A percentile compares a stretch with the other conserved stretches of the same genome.
phyloP scores from a whole-genome alignment of 169 alveolate genomes.

The Plasmodium coatneyi region DNA sequence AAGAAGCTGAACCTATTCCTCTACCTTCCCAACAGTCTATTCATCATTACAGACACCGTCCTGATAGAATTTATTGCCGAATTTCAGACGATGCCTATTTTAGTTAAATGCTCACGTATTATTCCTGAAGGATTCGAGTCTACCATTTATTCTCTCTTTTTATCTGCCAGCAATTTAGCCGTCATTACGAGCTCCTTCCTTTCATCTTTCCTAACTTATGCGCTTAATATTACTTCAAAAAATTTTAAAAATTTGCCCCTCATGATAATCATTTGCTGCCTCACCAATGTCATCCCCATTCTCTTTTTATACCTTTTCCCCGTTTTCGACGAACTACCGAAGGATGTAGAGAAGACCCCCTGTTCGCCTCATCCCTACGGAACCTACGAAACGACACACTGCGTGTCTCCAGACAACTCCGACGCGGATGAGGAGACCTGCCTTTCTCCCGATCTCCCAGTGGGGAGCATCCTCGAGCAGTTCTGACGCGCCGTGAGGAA shows the following conservation, averaged over 20 bases:
- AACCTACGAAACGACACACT: neutral
- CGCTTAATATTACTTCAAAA: slow-evolving; percentile 81
- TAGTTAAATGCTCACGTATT: slow-evolving; percentile 87
- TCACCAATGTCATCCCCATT: slow-evolving; percentile 52
- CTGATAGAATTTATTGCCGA: slow-evolving; percentile 87
- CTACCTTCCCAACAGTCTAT: slow-evolving; percentile 87
- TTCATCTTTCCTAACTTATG: slow-evolving; percentile 84
- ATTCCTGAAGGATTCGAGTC: slow-evolving; percentile 92
- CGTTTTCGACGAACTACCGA: neutral
- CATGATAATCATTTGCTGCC: slow-evolving; percentile 49
- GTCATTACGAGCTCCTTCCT: slow-evolving; percentile 85
- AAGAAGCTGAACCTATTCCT: slow-evolving; percentile 83
- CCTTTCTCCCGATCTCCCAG: neutral
- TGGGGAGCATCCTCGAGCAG: neutral
- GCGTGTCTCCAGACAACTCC: neutral
- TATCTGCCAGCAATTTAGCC: slow-evolving; percentile 88
- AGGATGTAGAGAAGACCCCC: neutral
- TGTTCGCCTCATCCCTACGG: neutral
- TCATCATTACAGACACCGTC: slow-evolving; percentile 88
- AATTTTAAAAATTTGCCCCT: slow-evolving; percentile 78
- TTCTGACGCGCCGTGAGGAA: neutral
- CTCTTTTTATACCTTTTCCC: slow-evolving; percentile 13
- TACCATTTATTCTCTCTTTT: slow-evolving; percentile 88
- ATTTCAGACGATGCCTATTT: slow-evolving; percentile 88
- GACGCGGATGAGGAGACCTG: neutral